A percentile compares a stretch with the other conserved stretches of the same genome.
Evolutionary conservation across 2,329 filamentous ascomycete species (phyloP).

Genomic region (Fusarium miscanthi): DNA sequence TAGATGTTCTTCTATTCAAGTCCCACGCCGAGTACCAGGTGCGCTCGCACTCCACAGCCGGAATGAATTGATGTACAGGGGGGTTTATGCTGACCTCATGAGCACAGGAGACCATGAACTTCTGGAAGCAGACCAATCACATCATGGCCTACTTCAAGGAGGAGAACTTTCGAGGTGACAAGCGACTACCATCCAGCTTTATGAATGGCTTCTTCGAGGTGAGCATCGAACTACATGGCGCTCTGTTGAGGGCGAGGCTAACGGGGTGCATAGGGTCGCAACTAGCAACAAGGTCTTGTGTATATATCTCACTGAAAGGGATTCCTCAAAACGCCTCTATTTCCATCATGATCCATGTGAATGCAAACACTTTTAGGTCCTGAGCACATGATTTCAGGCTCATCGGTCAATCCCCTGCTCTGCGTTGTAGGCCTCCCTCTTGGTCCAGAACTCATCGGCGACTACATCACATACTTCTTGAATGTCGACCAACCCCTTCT

Average conservation of each 20-base stretch:
- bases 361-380: constrained; percentile 22
- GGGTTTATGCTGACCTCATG: constrained; percentile 22
- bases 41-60: constrained; percentile 51
- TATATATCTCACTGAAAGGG: constrained; percentile 52
- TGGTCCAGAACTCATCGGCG: constrained; percentile 83
- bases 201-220: constrained; percentile 97
- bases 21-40: constrained; percentile 97
- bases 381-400: constrained; percentile 9
- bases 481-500: constrained; percentile 89
- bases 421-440: constrained; percentile 55
- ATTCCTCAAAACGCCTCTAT: constrained; percentile 49
- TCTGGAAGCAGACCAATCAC: constrained; percentile 97
- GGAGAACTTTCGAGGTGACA: constrained; percentile 80
- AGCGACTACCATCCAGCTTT: constrained; percentile 87
- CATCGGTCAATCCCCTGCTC: constrained; percentile 50
- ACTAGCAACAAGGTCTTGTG: constrained; percentile 56
- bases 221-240: constrained; percentile 48
- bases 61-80: constrained; percentile 63
- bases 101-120: constrained; percentile 93
- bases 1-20: constrained; percentile 91
- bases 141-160: constrained; percentile 96
- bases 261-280: constrained; percentile 61
- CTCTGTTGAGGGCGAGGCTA: constrained; percentile 12
- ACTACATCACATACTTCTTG: constrained; percentile 95
- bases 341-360: constrained; percentile 44